phyloP scores from a whole-genome alignment of 1,139 yeast species.

The Nakaseomyces glabratus region DNA sequence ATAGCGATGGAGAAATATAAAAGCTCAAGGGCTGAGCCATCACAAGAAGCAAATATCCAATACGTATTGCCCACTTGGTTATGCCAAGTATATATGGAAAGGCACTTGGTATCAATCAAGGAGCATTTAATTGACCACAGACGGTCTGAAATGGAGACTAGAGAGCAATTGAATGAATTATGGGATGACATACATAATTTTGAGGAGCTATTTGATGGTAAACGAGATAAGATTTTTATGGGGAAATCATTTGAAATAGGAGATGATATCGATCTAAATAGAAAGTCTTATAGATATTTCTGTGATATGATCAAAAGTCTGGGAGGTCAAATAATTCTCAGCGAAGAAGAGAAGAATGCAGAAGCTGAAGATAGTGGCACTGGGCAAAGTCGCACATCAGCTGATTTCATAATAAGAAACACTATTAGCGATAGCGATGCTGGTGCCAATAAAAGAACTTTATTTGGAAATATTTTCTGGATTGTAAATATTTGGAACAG shows the following conservation, averaged over 20 bases:
- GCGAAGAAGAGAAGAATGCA: constrained; percentile 26
- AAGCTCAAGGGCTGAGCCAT: neutral
- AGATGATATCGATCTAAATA: constrained; percentile 29
- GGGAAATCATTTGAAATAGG: constrained; percentile 23
- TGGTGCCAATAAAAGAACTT: constrained; percentile 27
- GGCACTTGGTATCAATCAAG: constrained; percentile 43
- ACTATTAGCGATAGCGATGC: constrained; percentile 33
- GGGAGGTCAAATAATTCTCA: constrained; percentile 37
- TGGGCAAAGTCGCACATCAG: constrained; percentile 55
- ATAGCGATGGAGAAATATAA: constrained; percentile 29
- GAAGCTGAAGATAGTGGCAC: constrained; percentile 44
- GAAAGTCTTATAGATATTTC: constrained; percentile 27
- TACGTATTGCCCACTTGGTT: constrained; percentile 73
- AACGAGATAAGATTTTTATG: neutral
- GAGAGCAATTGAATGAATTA: constrained; percentile 18
- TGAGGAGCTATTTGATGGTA: constrained; percentile 17
- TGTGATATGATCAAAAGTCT: constrained; percentile 31
- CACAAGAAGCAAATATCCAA: constrained; percentile 33
- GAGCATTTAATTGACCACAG: constrained; percentile 38
- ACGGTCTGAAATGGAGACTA: constrained; percentile 10
- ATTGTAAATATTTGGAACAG: constrained; percentile 54
- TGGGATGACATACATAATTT: constrained; percentile 19
- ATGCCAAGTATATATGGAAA: constrained; percentile 53
- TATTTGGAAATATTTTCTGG: constrained; percentile 70
- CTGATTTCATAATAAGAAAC: constrained; percentile 34